Evolutionary conservation across 208 protist species (phyloP).

Genomic region (Leishmania major): DNA sequence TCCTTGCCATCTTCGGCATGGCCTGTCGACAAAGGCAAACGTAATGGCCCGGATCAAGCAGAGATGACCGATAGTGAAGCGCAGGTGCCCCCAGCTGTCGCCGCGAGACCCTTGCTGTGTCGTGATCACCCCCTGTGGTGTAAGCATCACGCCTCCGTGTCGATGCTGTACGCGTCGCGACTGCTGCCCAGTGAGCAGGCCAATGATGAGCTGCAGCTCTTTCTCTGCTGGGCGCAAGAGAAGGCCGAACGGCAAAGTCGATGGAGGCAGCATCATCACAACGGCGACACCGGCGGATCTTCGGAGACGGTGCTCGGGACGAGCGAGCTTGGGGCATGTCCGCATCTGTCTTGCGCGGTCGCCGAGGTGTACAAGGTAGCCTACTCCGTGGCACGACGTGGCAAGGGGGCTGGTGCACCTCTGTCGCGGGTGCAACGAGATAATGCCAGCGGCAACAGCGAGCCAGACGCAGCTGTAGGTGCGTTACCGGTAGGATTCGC

Average conservation of each 20-base stretch:
- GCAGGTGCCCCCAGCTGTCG: background rate
- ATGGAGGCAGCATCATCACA: background rate
- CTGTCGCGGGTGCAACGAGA: background rate
- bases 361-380: slow-evolving; percentile 1
- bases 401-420: background rate
- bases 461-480: background rate
- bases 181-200: slow-evolving; percentile 19
- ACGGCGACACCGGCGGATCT: background rate
- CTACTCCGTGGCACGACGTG: background rate
- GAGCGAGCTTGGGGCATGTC: background rate
- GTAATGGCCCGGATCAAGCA: background rate
- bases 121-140: slow-evolving; percentile 18
- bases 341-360: background rate
- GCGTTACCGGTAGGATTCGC: background rate
- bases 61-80: background rate
- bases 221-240: slow-evolving; percentile 33
- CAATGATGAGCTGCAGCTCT: slow-evolving; percentile 27
- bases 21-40: no score
- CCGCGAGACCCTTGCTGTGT: background rate
- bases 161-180: slow-evolving; percentile 9
- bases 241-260: slow-evolving; percentile 10
- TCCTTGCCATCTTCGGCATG: background rate
- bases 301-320: background rate
- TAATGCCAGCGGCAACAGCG: background rate
- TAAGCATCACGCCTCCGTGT: slow-evolving; percentile 23